A percentile compares a stretch with the other conserved stretches of the same genome.
Conservation (phyloP, 2,329 filamentous ascomycete species). For the Colletotrichum sublineola region DNA sequence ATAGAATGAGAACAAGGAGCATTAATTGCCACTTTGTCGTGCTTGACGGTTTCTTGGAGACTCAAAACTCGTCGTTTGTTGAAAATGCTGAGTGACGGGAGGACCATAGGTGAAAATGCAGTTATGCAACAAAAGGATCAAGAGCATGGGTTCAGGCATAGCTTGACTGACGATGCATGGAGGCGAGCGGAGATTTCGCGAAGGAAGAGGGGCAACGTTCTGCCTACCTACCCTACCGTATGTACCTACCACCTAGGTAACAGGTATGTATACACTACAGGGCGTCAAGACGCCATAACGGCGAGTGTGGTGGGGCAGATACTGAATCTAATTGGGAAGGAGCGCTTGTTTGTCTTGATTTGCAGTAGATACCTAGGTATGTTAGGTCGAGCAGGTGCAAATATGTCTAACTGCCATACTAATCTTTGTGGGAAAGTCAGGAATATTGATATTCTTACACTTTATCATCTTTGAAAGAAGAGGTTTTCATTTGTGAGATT, state of each 20-base stretch:
- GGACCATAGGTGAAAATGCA: neutral
- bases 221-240: neutral
- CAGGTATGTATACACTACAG: neutral
- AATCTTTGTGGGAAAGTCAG: neutral
- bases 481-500: neutral
- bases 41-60: too few species aligned
- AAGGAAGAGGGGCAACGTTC: neutral
- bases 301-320: neutral
- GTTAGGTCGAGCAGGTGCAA: neutral
- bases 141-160: neutral
- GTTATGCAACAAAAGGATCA: constrained; percentile 5
- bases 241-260: neutral
- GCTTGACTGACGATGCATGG: neutral
- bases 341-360: constrained; percentile 1
- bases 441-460: too few species aligned
- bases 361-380: neutral
- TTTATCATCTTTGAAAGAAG: too few species aligned
- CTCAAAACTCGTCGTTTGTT: neutral
- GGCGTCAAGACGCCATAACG: neutral
- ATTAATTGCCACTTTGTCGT: neutral
- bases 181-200: neutral
- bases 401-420: neutral
- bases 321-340: neutral
- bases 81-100: neutral
- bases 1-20: neutral